Evolutionary conservation across 2,329 filamentous ascomycete species (phyloP).

Genomic region (Fusarium protoensiforme): DNA sequence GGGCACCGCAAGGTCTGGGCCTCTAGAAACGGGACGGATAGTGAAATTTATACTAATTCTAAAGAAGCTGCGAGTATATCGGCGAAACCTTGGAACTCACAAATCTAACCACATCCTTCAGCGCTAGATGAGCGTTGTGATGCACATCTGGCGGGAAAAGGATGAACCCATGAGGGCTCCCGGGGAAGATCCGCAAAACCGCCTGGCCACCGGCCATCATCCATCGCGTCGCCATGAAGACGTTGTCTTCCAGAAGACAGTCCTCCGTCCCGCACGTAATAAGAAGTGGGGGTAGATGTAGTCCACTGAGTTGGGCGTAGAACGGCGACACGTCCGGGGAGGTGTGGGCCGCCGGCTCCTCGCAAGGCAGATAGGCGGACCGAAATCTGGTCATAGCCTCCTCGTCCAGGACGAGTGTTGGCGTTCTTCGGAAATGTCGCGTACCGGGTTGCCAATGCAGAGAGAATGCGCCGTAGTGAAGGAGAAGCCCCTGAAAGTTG

Average conservation of each 20-base stretch:
- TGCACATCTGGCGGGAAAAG: neutral
- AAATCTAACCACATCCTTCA: neutral
- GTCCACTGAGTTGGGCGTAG: neutral
- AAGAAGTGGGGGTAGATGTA: neutral
- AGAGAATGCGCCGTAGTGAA: neutral
- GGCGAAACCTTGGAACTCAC: neutral
- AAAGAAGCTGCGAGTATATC: neutral
- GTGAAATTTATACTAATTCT: neutral
- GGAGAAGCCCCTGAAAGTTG: neutral
- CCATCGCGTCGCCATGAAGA: neutral
- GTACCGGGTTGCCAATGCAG: neutral
- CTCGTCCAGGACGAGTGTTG: neutral
- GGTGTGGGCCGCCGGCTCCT: neutral
- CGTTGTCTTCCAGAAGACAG: neutral
- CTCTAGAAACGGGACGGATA: neutral
- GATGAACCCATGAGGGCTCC: neutral
- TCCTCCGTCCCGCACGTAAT: neutral
- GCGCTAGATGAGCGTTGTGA: neutral
- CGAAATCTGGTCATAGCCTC: neutral
- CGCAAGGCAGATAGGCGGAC: neutral
- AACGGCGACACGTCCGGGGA: neutral
- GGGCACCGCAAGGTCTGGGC: neutral
- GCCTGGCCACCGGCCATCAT: neutral
- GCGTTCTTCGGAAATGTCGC: neutral
- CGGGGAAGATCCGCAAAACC: neutral